Percentiles rank a stretch among this genome's conserved stretches.
Conservation (phyloP, 805 yeast species). For the Groenewaldozyma salmanticensis region DNA sequence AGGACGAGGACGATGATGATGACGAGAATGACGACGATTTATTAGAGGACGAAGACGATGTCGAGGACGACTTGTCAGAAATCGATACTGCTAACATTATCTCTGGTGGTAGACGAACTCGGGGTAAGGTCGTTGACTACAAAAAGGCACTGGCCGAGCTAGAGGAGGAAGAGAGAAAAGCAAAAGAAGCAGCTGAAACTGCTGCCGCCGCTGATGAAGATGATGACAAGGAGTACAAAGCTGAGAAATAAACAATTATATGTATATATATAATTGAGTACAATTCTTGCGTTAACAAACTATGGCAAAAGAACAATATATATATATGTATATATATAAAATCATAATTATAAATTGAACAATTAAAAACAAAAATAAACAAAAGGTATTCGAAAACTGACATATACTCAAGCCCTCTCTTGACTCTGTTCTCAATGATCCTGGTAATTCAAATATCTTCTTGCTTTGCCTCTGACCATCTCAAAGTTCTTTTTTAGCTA, state of each 20-base stretch:
- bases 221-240: conserved; percentile 36
- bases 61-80: conserved; percentile 70
- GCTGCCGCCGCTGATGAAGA: conserved; percentile 35
- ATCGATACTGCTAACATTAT: conserved; percentile 79
- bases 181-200: conserved; percentile 16
- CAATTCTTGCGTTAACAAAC: not conserved
- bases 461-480: not conserved
- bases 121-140: conserved; percentile 83
- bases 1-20: conserved; percentile 35
- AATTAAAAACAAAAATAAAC: conserved; percentile 2
- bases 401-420: no score
- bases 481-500: no score
- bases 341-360: not conserved
- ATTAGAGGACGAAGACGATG: conserved; percentile 50
- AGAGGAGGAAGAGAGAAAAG: conserved; percentile 29
- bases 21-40: conserved; percentile 33
- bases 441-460: not conserved
- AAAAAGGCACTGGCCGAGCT: conserved; percentile 68
- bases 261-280: not conserved
- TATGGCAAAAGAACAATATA: not conserved
- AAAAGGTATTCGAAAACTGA: not conserved
- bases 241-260: conserved; percentile 42
- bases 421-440: no score
- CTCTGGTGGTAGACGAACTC: conserved; percentile 61
- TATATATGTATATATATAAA: conserved; percentile 4